Evolutionary conservation across 2,329 filamentous ascomycete genomes (phyloP).

Genomic region (Trichothecium roseum): DNA sequence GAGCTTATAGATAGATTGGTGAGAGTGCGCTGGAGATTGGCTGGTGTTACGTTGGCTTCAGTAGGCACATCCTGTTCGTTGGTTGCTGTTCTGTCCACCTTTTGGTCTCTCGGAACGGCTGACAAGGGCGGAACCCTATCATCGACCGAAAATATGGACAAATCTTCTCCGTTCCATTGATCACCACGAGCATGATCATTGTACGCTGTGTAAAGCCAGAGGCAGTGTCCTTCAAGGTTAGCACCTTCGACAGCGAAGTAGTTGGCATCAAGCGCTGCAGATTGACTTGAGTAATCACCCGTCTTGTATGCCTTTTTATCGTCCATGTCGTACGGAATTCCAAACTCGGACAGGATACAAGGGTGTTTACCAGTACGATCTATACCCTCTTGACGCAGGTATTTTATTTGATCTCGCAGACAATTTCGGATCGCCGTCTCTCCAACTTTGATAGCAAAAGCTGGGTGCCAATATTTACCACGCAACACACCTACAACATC

Average conservation of each 20-base stretch:
- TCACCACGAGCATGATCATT: slow-evolving; percentile 88
- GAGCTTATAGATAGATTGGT: slow-evolving; percentile 58
- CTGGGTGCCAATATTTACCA: slow-evolving; percentile 78
- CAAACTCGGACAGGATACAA: slow-evolving; percentile 86
- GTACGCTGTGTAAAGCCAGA: slow-evolving; percentile 78
- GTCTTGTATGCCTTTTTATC: slow-evolving; percentile 91
- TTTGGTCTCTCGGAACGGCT: slow-evolving; percentile 31
- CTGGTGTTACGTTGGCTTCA: slow-evolving; percentile 55
- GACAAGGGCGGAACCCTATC: slow-evolving; percentile 55
- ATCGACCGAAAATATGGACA: slow-evolving; percentile 81
- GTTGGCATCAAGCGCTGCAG: slow-evolving; percentile 88
- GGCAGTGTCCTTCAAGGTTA: slow-evolving; percentile 70
- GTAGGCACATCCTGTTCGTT: slow-evolving; percentile 28
- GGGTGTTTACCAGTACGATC: slow-evolving; percentile 83
- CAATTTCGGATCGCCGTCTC: slow-evolving; percentile 92
- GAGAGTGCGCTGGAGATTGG: slow-evolving; percentile 65
- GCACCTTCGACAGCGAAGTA: slow-evolving; percentile 86
- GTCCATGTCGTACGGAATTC: slow-evolving; percentile 98
- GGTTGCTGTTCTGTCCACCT: slow-evolving; percentile 2
- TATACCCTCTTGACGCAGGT: slow-evolving; percentile 76
- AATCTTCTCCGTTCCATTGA: slow-evolving; percentile 93
- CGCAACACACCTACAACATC: slow-evolving; percentile 88
- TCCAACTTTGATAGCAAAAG: slow-evolving; percentile 85
- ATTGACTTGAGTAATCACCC: slow-evolving; percentile 89
- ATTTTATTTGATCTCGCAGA: slow-evolving; percentile 75